phyloP scores from a whole-genome alignment of 1,284 basidiomycete genomes.

The Ceratobasidium sp. region DNA sequence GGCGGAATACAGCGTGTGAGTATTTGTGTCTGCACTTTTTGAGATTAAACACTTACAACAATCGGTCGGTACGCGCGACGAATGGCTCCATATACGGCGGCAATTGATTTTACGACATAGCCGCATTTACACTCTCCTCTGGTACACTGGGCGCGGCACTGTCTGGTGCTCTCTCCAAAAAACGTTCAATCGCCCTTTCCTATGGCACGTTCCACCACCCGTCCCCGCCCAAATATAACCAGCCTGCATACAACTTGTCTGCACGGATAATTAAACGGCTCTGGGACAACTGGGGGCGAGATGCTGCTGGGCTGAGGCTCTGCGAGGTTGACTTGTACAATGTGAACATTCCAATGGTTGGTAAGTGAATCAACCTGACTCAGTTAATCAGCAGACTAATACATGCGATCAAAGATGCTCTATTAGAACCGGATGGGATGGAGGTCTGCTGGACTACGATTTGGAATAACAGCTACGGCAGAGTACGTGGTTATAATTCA shows the following conservation, averaged over 20 bases:
- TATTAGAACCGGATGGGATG: conserved; percentile 68
- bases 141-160: conserved; percentile 93
- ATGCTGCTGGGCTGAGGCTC: conserved; percentile 67
- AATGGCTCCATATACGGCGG: not conserved
- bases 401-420: conserved; percentile 54
- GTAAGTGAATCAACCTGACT: not conserved
- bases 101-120: conserved; percentile 58
- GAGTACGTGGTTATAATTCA: conserved; percentile 50
- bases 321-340: conserved; percentile 83
- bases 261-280: conserved; percentile 76
- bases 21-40: not conserved
- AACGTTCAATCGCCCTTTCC: conserved; percentile 81
- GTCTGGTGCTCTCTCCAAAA: conserved; percentile 78
- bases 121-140: conserved; percentile 87
- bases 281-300: conserved; percentile 84
- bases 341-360: conserved; percentile 83
- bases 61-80: conserved; percentile 8
- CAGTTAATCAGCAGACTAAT: not conserved
- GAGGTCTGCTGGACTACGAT: conserved; percentile 79
- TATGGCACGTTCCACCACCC: conserved; percentile 85
- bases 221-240: conserved; percentile 68
- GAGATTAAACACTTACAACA: not conserved
- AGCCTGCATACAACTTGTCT: conserved; percentile 78
- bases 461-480: conserved; percentile 81
- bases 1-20: conserved; percentile 54